Percentiles rank a stretch among this genome's conserved stretches.
Conservation (phyloP, 176 grass and related monocot species). For the Raddia guianensis region DNA sequence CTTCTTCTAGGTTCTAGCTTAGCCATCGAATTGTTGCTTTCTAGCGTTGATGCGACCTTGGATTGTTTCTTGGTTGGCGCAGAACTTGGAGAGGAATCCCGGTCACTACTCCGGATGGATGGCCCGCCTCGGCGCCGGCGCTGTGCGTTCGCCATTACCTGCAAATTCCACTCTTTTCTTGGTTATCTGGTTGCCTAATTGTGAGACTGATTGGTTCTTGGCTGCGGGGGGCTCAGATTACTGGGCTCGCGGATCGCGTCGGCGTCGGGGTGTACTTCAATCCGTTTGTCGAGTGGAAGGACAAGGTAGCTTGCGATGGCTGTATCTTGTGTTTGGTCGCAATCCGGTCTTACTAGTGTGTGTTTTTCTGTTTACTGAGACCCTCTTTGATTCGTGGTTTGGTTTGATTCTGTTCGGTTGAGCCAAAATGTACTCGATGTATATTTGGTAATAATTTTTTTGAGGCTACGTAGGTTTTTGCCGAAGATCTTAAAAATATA, state of each 20-base stretch:
- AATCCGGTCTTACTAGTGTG: neutral
- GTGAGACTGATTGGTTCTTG: slow-evolving; percentile 13
- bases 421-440: no score
- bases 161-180: slow-evolving; percentile 13
- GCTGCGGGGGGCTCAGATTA: slow-evolving; percentile 55
- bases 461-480: no score
- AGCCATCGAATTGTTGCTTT: neutral
- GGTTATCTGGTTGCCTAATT: neutral
- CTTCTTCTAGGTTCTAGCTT: neutral
- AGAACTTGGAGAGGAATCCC: slow-evolving; percentile 86
- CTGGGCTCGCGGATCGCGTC: slow-evolving; percentile 53
- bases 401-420: no score
- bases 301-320: slow-evolving; percentile 54
- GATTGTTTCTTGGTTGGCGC: slow-evolving; percentile 18
- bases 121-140: slow-evolving; percentile 48
- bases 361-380: neutral
- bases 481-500: no score
- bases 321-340: neutral
- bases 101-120: slow-evolving; percentile 78
- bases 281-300: slow-evolving; percentile 84
- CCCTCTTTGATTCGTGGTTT: no score
- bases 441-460: no score
- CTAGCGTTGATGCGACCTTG: slow-evolving; percentile 7
- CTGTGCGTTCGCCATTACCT: slow-evolving; percentile 35
- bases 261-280: slow-evolving; percentile 88